A percentile compares a stretch with the other conserved stretches of the same genome.
phyloP scores from a whole-genome alignment of 805 yeast species.

The Pichia occidentalis region DNA sequence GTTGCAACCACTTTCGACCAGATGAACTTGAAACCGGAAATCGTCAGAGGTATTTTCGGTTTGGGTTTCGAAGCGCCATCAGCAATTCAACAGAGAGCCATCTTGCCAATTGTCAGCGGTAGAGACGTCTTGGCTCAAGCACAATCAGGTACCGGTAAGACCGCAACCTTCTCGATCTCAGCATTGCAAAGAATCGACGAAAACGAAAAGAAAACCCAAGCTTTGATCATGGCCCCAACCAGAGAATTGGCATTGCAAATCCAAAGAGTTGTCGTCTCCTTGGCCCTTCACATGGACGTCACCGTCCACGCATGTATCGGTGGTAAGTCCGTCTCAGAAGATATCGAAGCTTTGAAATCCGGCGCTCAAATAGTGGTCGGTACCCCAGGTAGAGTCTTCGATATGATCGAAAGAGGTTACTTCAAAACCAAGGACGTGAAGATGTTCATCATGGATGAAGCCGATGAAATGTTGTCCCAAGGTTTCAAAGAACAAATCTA shows the following conservation, averaged over 20 bases:
- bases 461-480: constrained; percentile 87
- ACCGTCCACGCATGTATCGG: constrained; percentile 91
- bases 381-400: constrained; percentile 93
- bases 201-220: constrained; percentile 70
- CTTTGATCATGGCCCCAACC: constrained; percentile 88
- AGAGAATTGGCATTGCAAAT: constrained; percentile 94
- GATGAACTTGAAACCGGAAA: constrained; percentile 64
- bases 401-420: constrained; percentile 80
- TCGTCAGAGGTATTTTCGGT: constrained; percentile 72
- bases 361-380: constrained; percentile 94
- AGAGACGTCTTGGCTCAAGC: constrained; percentile 98
- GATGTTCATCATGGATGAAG: constrained; percentile 91
- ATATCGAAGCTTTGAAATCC: constrained; percentile 59
- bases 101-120: constrained; percentile 88
- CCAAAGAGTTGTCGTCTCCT: constrained; percentile 75
- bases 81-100: constrained; percentile 96
- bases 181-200: constrained; percentile 82
- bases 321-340: constrained; percentile 80
- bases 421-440: constrained; percentile 70
- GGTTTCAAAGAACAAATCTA: constrained; percentile 96
- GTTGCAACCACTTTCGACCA: constrained; percentile 72
- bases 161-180: constrained; percentile 95
- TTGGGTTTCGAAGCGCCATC: constrained; percentile 96
- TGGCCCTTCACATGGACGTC: constrained; percentile 84
- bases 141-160: constrained; percentile 98